Evolutionary conservation across 139 green algal genomes (phyloP), one percentile per base, ranked within the genome.

Genomic region (Micractinium conductrix): DNA sequence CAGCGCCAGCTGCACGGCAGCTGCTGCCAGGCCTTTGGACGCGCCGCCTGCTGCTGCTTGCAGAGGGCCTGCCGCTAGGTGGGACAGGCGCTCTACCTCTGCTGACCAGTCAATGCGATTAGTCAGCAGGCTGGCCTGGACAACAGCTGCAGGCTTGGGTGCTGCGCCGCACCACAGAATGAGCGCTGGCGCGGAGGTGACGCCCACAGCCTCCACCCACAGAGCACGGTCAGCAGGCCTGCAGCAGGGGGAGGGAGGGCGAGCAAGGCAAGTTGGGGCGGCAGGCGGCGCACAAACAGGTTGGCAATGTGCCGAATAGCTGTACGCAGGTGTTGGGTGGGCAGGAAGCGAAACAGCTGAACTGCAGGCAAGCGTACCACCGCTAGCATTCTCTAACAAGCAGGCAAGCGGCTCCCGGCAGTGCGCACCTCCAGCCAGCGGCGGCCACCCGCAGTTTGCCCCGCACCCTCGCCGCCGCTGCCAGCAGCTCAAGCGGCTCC

Each of bases 61-160:
- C 70, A 55, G 5, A 14, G 22, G 9, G 37, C 4, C 37, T 26
- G 69, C 38, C 7, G 24, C 70, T 42, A 80, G 74, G 45, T 80
- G 74, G 10, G 22, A 5, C 10, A 30, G 2, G 30, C 40, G 76
- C 76, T 10, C 58, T 16, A 82, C 9, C 38, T 50, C 76, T 58
- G 76, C 76, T 60, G 58, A 55, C 38, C 63, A 82, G 37, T 24
- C 40, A 16, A 50, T 73, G 76, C 55, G 72, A 58, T 78, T 53
- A 30, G 10, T 40, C 30, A 58, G 70, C 28, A 53, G 45, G 70
- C 38, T 40, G 38, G 38, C 30, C 14, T 69, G 62, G 9, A 82
- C 76, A 33, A 71, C 55, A 2, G n/a, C 55, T 9, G 62, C 4
- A 9, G 28, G 76, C 37, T 28, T 21, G n/a, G 8, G 7, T 5